Evolutionary conservation across 495 filamentous ascomycete species (phyloP), one percentile per base, ranked within the genome.

Genomic region (Diplogelasinospora grovesii): DNA sequence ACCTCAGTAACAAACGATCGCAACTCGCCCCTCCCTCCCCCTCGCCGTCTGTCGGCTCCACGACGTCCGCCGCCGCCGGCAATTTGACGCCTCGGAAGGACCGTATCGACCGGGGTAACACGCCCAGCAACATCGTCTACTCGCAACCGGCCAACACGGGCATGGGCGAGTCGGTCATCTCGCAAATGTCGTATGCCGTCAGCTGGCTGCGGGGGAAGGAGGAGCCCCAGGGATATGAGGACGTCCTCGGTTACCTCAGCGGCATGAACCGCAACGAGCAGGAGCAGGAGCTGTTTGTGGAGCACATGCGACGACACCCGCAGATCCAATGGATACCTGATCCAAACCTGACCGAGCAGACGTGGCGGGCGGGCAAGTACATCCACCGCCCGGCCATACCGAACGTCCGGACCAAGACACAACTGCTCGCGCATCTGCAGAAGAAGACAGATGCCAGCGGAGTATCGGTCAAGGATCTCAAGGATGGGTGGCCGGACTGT

Each of bases 401-500:
- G 55, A 79, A 84, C 41, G 89, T 97, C 24, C 77, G 77, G 43
- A 78, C 65, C 41, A 75, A 80, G 41, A 77, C 83, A 36, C 79
- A 84, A 52, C 74, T 98, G 25, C 77, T 93, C 19, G 74, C 73
- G 29, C 80, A 85, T 56, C 75, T 98, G 22, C 86, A 94, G 60
- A 67, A 73, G 24, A 86, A 86, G 63, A 74, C 75, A 10, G 89
- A 88, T n/a, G 84, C 85, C 1, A 74, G 79, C 35, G 88, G 87
- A 2, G 77, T 96, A 37, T 69, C 65, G 31, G 86, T 96, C 34
- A 86, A 84, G 54, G 86, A 95, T 42, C 72, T 98, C 20, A 89
- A 90, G 58, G 92, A 98, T 54, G 93, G 93, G 20, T 98, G 92
- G 92, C 77, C 81, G 5, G 81, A 81, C 44, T 89, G 85, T 45